Percentiles rank a stretch among this genome's conserved stretches.
Evolutionary conservation across 352 stramenopile species (phyloP).

Genomic region (Aphanomyces astaci): DNA sequence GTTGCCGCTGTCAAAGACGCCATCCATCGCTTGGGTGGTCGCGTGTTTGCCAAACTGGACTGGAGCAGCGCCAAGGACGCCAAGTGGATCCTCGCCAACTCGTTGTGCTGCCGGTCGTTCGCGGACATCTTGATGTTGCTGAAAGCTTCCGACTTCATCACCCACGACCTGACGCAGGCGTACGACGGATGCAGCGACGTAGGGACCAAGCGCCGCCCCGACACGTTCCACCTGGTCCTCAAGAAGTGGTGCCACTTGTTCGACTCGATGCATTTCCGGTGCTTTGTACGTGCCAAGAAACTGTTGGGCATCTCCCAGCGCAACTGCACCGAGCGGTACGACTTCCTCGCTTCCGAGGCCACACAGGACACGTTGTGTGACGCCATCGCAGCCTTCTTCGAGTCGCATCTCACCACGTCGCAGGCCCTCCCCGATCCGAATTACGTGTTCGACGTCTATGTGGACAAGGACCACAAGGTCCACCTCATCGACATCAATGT

Average conservation of each 20-base stretch:
- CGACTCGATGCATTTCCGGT: conserved; percentile 93
- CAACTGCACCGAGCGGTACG: conserved; percentile 87
- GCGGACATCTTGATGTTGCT: conserved; percentile 80
- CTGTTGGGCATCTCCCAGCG: conserved; percentile 88
- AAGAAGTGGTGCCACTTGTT: conserved; percentile 94
- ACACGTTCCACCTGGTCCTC: conserved; percentile 76
- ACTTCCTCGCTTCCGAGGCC: conserved; percentile 68
- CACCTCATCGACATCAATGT: conserved; percentile 95
- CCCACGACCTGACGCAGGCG: conserved; percentile 84
- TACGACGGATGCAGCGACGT: conserved; percentile 55
- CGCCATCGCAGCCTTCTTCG: conserved; percentile 59
- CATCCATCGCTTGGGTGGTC: conserved; percentile 53
- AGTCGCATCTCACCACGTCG: conserved; percentile 34
- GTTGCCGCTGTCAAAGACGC: conserved; percentile 52
- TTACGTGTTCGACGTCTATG: conserved; percentile 91
- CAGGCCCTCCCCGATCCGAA: conserved; percentile 59
- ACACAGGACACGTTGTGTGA: conserved; percentile 57
- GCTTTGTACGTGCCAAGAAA: conserved; percentile 78
- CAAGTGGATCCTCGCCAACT: conserved; percentile 82
- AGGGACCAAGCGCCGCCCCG: not conserved
- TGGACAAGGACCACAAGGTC: conserved; percentile 88
- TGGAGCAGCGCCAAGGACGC: conserved; percentile 91
- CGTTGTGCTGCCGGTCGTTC: conserved; percentile 67
- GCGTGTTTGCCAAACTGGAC: conserved; percentile 88
- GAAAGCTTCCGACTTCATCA: conserved; percentile 80